phyloP scores from a whole-genome alignment of 257 asterid species.

The Galeopsis tetrahit region DNA sequence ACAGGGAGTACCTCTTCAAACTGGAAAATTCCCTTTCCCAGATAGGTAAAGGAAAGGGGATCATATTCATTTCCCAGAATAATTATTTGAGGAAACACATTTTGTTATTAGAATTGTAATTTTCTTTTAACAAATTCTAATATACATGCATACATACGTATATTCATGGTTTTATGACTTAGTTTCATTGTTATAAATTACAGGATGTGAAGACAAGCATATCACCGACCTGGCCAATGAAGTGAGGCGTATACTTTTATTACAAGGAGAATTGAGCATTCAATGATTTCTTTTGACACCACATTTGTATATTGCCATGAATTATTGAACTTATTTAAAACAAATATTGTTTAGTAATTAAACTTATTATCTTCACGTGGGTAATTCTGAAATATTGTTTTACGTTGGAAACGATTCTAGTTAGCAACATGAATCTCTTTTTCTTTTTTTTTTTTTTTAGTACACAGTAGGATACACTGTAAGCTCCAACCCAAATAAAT shows the following conservation, averaged over 20 bases:
- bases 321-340: not conserved
- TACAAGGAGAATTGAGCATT: slow-evolving; percentile 36
- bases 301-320: not conserved
- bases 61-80: not conserved
- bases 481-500: too few relatives aligned
- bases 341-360: not conserved
- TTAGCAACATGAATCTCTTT: too few relatives aligned
- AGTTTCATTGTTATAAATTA: slow-evolving; percentile 12
- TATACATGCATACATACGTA: not conserved
- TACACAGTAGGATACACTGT: too few relatives aligned
- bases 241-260: slow-evolving; percentile 65
- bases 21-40: slow-evolving; percentile 76
- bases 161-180: not conserved
- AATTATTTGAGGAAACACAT: not conserved
- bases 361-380: not conserved
- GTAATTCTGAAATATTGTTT: not conserved
- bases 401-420: not conserved
- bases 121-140: not conserved
- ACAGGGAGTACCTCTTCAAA: slow-evolving; percentile 91
- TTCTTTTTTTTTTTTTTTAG: too few relatives aligned
- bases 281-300: slow-evolving; percentile 1
- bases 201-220: slow-evolving; percentile 86
- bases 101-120: not conserved
- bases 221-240: slow-evolving; percentile 72
- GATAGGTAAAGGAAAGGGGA: slow-evolving; percentile 51